phyloP scores from a whole-genome alignment of 2,329 filamentous ascomycete species.

The Stagonosporopsis rhizophila region DNA sequence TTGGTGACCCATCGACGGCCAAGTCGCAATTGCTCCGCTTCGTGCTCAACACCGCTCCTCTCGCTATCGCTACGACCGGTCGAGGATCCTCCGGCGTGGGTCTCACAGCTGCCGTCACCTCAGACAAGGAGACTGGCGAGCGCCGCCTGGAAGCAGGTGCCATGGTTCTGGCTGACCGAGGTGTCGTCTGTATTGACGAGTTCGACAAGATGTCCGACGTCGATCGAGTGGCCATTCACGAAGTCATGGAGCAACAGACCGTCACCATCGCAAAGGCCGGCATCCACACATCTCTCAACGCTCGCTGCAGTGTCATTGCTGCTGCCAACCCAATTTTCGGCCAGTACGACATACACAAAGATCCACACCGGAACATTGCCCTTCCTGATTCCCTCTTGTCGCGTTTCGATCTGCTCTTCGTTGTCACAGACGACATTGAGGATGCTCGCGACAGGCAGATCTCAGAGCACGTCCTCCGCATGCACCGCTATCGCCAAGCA shows the following conservation, averaged over 20 bases:
- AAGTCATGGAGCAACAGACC: constrained; percentile 99
- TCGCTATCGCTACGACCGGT: constrained; percentile 96
- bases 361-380: constrained; percentile 98
- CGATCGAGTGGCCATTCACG: constrained; percentile 96
- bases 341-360: constrained; percentile 98
- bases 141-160: constrained; percentile 93
- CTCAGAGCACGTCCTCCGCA: constrained; percentile 94
- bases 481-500: constrained; percentile 93
- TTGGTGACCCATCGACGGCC: constrained; percentile 96
- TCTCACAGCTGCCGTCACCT: constrained; percentile 94
- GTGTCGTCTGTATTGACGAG: constrained; percentile 98
- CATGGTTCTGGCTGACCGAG: constrained; percentile 97
- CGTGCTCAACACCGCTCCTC: constrained; percentile 92
- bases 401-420: constrained; percentile 97
- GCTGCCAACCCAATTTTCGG: constrained; percentile 98
- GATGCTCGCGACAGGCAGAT: constrained; percentile 89
- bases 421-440: constrained; percentile 98
- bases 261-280: constrained; percentile 98
- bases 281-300: constrained; percentile 96
- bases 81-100: constrained; percentile 96
- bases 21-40: constrained; percentile 98
- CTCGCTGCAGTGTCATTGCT: constrained; percentile 93
- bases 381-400: constrained; percentile 94
- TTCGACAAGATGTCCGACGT: constrained; percentile 99
- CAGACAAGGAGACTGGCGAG: constrained; percentile 97